Percentiles rank a stretch among this genome's conserved stretches.
phyloP scores from a whole-genome alignment of 345 rosid species.

The Salix arbutifolia region DNA sequence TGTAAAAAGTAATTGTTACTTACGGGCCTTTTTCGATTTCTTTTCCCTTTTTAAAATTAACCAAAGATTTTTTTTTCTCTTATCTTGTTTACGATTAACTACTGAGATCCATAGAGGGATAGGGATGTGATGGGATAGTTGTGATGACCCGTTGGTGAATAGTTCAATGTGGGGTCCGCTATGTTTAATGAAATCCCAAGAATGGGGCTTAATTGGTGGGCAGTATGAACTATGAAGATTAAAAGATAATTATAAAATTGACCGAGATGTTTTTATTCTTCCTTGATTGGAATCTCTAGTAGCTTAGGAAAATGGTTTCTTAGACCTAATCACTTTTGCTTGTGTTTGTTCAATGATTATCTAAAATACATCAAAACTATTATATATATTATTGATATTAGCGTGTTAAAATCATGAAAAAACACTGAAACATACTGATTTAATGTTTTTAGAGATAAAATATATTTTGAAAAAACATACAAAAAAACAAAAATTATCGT shows the following conservation, averaged over 20 bases:
- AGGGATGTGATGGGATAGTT: not conserved
- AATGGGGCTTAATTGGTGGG: not conserved
- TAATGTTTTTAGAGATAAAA: too few species aligned
- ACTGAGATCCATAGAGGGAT: not conserved
- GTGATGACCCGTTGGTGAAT: not conserved
- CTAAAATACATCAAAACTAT: too few species aligned
- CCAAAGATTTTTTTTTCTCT: not conserved
- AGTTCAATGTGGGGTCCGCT: not conserved
- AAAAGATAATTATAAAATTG: constrained; percentile 6
- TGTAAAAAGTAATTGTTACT: too few species aligned
- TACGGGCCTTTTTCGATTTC: not conserved
- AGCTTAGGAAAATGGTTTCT: constrained; percentile 2
- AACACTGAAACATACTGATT: too few species aligned
- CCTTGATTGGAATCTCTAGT: constrained; percentile 29
- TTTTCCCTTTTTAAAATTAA: not conserved
- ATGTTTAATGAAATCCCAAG: not conserved
- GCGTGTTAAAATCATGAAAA: too few species aligned
- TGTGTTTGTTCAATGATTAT: too few species aligned
- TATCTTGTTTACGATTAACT: not conserved
- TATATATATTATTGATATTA: too few species aligned
- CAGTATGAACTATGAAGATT: not conserved
- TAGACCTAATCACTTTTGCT: constrained; percentile 23
- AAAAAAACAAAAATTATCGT: too few species aligned
- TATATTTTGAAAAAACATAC: too few species aligned
- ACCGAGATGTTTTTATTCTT: constrained; percentile 16